A percentile compares a stretch with the other conserved stretches of the same genome.
Conservation (phyloP, 495 filamentous ascomycete genomes). For the Xylaria scruposa region DNA sequence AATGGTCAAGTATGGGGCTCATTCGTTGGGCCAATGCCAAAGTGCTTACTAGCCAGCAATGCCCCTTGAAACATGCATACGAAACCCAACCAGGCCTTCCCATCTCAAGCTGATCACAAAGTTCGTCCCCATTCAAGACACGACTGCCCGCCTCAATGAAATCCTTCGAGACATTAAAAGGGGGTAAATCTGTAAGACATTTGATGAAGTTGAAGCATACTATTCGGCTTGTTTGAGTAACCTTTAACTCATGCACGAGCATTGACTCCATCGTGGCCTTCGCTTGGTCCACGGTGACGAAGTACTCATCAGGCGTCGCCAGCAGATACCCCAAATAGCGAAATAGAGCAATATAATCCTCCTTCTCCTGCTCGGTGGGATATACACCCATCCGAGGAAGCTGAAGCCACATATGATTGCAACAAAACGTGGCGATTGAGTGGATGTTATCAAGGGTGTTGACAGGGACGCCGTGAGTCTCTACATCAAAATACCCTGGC, state of each 20-base stretch:
- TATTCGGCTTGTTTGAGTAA: conserved; percentile 61
- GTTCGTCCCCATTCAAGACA: not conserved
- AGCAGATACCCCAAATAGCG: conserved; percentile 69
- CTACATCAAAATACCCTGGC: conserved; percentile 67
- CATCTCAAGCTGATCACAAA: not conserved
- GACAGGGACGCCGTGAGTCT: conserved; percentile 66
- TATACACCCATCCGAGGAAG: conserved; percentile 71
- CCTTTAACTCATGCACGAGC: conserved; percentile 64
- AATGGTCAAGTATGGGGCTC: not conserved
- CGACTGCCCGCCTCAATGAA: not conserved
- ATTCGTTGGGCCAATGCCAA: not conserved
- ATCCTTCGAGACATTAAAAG: conserved; percentile 62
- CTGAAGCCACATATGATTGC: conserved; percentile 67
- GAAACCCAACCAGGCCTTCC: not conserved
- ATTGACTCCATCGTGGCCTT: conserved; percentile 67
- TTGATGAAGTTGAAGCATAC: conserved; percentile 72
- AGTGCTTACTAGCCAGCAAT: not conserved
- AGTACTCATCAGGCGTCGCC: conserved; percentile 64
- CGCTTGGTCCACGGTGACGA: conserved; percentile 57
- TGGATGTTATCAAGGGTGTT: conserved; percentile 71
- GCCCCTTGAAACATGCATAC: not conserved
- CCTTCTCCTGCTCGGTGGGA: conserved; percentile 63
- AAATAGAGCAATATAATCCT: conserved; percentile 73
- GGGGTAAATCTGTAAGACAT: conserved; percentile 64
- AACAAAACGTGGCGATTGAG: conserved; percentile 69